A percentile compares a stretch with the other conserved stretches of the same genome.
Conservation (phyloP, 2,329 filamentous ascomycete genomes). For the Penicillium sp. region DNA sequence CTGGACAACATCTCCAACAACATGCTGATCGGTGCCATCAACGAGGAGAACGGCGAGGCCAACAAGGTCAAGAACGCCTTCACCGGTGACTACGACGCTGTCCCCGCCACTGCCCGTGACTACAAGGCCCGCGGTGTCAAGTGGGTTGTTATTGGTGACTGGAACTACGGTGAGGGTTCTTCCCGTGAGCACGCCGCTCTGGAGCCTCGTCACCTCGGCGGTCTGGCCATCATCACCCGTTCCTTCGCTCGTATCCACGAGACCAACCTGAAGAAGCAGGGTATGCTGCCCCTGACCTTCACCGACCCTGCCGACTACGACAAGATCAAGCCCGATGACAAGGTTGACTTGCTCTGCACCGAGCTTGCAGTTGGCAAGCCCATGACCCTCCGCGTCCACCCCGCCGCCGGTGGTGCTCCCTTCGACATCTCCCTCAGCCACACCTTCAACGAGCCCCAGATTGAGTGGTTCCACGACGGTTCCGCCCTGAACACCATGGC, state of each 20-base stretch:
- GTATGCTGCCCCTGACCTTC: conserved; percentile 98
- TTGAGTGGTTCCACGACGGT: conserved; percentile 99
- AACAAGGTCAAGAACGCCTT: conserved; percentile 96
- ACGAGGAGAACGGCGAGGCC: conserved; percentile 92
- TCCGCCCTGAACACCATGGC: conserved; percentile 99
- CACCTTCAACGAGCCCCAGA: conserved; percentile 97
- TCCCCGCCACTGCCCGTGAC: conserved; percentile 92
- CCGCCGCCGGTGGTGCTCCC: conserved; percentile 73
- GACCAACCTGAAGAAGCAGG: conserved; percentile 99
- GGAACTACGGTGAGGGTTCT: conserved; percentile 98
- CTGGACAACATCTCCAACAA: conserved; percentile 97
- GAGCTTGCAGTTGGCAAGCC: conserved; percentile 92
- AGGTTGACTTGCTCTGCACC: conserved; percentile 86
- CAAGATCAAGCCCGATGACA: conserved; percentile 91
- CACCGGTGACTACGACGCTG: conserved; percentile 81
- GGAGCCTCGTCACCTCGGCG: conserved; percentile 95
- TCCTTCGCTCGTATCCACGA: conserved; percentile 99
- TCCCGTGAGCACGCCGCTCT: conserved; percentile 98
- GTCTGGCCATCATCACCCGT: conserved; percentile 93
- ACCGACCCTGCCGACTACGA: conserved; percentile 94
- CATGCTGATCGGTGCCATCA: conserved; percentile 95
- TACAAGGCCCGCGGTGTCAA: conserved; percentile 97
- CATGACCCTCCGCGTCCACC: conserved; percentile 88
- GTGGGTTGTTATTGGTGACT: conserved; percentile 98
- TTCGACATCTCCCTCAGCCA: conserved; percentile 87